Evolutionary conservation across 768 basidiomycete species (phyloP).

Genomic region (Heimioporus sp.): DNA sequence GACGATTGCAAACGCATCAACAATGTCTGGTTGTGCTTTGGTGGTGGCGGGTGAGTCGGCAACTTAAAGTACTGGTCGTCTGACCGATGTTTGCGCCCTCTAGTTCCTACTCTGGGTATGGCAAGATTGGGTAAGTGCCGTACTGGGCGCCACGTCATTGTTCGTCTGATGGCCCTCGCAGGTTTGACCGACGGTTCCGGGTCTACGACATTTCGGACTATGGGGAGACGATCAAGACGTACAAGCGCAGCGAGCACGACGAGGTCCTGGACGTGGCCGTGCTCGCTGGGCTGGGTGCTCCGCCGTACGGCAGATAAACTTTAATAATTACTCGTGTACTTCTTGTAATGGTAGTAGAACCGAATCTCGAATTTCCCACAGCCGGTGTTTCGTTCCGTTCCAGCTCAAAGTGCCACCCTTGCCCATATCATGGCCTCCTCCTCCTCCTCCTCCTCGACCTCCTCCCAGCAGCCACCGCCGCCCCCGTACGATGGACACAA

Average conservation of each 20-base stretch:
- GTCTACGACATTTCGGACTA: slow-evolving; percentile 85
- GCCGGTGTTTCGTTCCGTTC: background rate
- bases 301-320: slow-evolving; percentile 26
- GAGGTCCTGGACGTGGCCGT: slow-evolving; percentile 63
- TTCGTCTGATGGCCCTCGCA: slow-evolving; percentile 21
- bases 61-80: background rate
- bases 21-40: slow-evolving; percentile 91
- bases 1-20: slow-evolving; percentile 85
- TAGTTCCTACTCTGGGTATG: slow-evolving; percentile 82
- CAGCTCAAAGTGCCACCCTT: background rate
- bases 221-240: slow-evolving; percentile 89
- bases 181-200: slow-evolving; percentile 90
- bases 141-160: background rate
- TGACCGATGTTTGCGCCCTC: background rate
- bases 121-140: slow-evolving; percentile 65
- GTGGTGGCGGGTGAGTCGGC: slow-evolving; percentile 69
- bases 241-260: slow-evolving; percentile 77
- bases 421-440: slow-evolving; percentile 21
- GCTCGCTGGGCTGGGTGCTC: slow-evolving; percentile 50
- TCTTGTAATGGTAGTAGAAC: background rate
- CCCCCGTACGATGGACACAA: slow-evolving; percentile 33
- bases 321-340: too few species aligned
- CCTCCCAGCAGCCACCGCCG: slow-evolving; percentile 12
- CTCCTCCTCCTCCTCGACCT: background rate
- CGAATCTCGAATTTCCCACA: slow-evolving; percentile 22